A percentile compares a stretch with the other conserved stretches of the same genome.
phyloP scores from a whole-genome alignment of 345 rosid species.

The Trapa incisa region DNA sequence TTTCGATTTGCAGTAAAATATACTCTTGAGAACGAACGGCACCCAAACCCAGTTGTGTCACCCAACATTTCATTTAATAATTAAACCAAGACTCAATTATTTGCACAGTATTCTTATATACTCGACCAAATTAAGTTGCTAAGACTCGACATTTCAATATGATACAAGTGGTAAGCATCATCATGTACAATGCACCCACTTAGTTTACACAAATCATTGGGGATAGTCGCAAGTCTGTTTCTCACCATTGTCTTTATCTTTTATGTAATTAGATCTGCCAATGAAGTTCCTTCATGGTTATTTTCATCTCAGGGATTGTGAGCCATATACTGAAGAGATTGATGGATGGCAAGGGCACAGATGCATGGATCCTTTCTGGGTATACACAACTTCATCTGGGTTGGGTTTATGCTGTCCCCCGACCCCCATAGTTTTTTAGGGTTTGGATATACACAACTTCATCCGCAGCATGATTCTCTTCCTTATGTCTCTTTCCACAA shows the following conservation, averaged over 20 bases:
- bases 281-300: neutral
- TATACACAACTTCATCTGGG: too few relatives aligned
- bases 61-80: too few relatives aligned
- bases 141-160: neutral
- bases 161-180: too few relatives aligned
- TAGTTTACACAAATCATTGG: too few relatives aligned
- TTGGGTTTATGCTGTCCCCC: neutral
- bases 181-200: too few relatives aligned
- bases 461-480: too few relatives aligned
- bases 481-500: neutral
- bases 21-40: too few relatives aligned
- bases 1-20: too few relatives aligned
- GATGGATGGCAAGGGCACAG: neutral
- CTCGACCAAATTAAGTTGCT: neutral
- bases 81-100: too few relatives aligned
- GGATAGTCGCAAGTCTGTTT: neutral
- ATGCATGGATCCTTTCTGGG: neutral
- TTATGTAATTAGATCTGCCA: neutral
- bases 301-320: neutral
- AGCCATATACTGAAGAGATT: neutral
- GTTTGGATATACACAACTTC: neutral
- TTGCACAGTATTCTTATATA: too few relatives aligned
- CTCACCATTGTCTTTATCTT: neutral
- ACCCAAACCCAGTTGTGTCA: too few relatives aligned
- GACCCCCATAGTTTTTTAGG: neutral